phyloP scores from a whole-genome alignment of 1,139 yeast species.

The Sugiyamaella japonica region DNA sequence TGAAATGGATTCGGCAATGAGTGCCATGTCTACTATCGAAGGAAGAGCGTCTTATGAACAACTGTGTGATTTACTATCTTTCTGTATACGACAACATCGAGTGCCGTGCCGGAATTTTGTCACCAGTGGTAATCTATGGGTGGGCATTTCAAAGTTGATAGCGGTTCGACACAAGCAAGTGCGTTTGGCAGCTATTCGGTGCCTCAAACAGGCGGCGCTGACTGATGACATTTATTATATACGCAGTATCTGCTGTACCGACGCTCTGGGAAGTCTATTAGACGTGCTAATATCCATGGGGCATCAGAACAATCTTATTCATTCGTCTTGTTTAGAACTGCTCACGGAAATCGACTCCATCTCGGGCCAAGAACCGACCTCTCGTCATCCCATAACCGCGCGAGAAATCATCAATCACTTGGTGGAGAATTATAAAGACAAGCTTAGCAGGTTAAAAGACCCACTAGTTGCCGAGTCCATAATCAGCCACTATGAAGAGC shows the following conservation, averaged over 20 bases:
- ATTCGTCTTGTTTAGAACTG: conserved; percentile 75
- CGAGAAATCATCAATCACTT: conserved; percentile 45
- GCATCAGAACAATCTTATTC: conserved; percentile 61
- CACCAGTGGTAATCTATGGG: conserved; percentile 54
- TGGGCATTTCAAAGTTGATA: conserved; percentile 53
- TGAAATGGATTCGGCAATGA: conserved; percentile 23
- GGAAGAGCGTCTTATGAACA: conserved; percentile 57
- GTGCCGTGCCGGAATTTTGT: conserved; percentile 59
- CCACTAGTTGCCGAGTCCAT: conserved; percentile 21
- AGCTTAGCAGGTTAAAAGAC: conserved; percentile 44
- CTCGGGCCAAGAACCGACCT: conserved; percentile 23
- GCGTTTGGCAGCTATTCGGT: conserved; percentile 55
- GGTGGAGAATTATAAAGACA: conserved; percentile 45
- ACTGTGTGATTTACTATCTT: conserved; percentile 66
- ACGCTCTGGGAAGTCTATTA: conserved; percentile 55
- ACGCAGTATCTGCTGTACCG: conserved; percentile 55
- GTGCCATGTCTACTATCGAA: conserved; percentile 11
- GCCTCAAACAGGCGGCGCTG: conserved; percentile 33
- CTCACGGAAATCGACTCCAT: conserved; percentile 52
- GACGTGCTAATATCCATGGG: conserved; percentile 50
- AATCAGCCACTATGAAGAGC: conserved; percentile 15
- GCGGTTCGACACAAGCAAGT: conserved; percentile 47
- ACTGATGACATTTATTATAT: conserved; percentile 58
- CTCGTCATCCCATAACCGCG: conserved; percentile 7
- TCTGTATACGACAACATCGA: conserved; percentile 63